Evolutionary conservation across 2,329 filamentous ascomycete genomes (phyloP), one percentile per base, ranked within the genome.

Genomic region (Sclerotinia trifoliorum): DNA sequence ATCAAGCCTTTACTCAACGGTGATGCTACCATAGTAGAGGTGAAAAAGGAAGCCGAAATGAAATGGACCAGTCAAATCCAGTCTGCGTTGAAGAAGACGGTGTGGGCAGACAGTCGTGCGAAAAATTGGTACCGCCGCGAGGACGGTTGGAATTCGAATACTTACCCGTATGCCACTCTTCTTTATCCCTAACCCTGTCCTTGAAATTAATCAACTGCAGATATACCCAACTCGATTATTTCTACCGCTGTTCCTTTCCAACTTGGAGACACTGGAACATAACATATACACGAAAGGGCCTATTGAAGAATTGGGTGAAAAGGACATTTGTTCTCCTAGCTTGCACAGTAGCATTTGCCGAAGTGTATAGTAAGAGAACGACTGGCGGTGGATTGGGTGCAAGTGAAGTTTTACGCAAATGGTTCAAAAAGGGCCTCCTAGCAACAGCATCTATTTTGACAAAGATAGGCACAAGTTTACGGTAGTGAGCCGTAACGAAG

Each of bases 191-290:
- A 32, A 35, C 39, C 24, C 39, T 21, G 46, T 48, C 2, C 7
- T 4, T 56, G 35, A 46, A 15, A 19, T 46, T 70, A 42, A 67
- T 73, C 76, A 48, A 6, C 29, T 35, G 5, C 62, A 83, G 82
- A 48, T 83, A 80, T 71, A 80, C 80, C 1, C 84, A 86, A 74
- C 75, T 85, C 51, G 80, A 84, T 72, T 86, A 84, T 73, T 80
- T 77, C 64, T 75, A 81, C 26, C 76, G 81, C 15, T 86, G 83
- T 76, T 80, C 79, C 70, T 86, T 85, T 70, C 84, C 84, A 2
- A 80, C 78, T 32, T 86, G 83, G 82, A 77, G 72, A n/a, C 80
- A 87, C 70, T 87, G 84, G 84, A 79, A 81, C 24, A 80, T 84
- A 21, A 78, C 77, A 48, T 84, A 84, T 66, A 86, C 85, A 2